Percentiles rank a stretch among this genome's conserved stretches.
phyloP scores from a whole-genome alignment of 1,139 yeast genomes.

The Starmera stellimalicola region DNA sequence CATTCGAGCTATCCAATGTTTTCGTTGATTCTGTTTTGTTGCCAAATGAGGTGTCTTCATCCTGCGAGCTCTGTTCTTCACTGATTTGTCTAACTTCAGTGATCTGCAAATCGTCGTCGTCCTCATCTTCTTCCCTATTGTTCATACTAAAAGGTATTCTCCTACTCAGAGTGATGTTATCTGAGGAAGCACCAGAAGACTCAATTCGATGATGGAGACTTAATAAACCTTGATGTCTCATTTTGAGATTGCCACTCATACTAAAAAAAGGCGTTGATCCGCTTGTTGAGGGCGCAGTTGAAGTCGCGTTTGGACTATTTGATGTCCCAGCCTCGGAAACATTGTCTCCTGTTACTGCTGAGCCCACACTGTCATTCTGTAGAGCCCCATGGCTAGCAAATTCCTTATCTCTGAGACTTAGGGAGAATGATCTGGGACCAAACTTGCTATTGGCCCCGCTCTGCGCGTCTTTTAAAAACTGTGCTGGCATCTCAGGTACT shows the following conservation, averaged over 20 bases:
- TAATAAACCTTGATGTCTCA: no score
- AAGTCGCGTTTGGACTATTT: conserved; percentile 1
- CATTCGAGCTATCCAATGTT: conserved; percentile 3
- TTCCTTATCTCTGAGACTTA: conserved; percentile 8
- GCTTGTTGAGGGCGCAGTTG: conserved; percentile 2
- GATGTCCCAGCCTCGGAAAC: conserved; percentile 1
- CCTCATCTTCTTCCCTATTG: conserved; percentile 3
- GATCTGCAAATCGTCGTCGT: conserved; percentile 15
- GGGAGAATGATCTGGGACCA: conserved; percentile 13
- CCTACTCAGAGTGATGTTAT: no score
- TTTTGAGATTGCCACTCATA: no score
- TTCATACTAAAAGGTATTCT: no score
- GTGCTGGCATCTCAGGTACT: conserved; percentile 16
- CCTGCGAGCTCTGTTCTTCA: background rate
- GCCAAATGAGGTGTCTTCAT: background rate
- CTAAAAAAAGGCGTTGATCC: conserved; percentile 2
- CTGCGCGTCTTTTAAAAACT: conserved; percentile 17
- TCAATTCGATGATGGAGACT: background rate
- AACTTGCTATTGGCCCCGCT: conserved; percentile 13
- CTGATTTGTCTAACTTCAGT: conserved; percentile 13
- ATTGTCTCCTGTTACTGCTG: background rate
- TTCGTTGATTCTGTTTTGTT: background rate
- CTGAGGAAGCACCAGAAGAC: background rate
- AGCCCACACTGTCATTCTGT: background rate
- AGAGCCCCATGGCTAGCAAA: background rate